These are phyloP conservation scores for Boletus fagicola DNA, from an alignment of 768 basidiomycete genomes.

Conservation along the genomic window DNA sequence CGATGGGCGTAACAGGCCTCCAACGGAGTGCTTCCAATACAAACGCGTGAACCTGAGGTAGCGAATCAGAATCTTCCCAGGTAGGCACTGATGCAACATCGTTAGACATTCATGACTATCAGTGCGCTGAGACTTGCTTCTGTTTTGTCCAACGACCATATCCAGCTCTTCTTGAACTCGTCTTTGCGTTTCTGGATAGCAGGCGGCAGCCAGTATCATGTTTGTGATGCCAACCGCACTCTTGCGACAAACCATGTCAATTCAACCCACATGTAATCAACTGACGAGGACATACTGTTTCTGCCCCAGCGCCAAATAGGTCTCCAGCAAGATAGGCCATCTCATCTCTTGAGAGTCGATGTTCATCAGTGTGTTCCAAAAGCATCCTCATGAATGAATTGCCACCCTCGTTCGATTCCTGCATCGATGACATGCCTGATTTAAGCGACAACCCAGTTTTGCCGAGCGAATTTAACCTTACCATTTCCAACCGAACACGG, in stretches of 20 bases:
- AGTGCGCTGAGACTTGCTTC: constrained; percentile 8
- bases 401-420: constrained; percentile 9
- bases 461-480: constrained; percentile 8
- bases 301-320: constrained; percentile 59
- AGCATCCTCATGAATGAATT: constrained; percentile 51
- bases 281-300: constrained; percentile 36
- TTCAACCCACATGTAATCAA: too few relatives aligned
- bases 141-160: constrained; percentile 42
- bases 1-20: constrained; percentile 31
- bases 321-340: constrained; percentile 57
- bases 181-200: constrained; percentile 49
- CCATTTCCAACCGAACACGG: constrained; percentile 45
- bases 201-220: constrained; percentile 52
- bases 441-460: background rate
- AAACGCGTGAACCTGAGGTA: constrained; percentile 38
- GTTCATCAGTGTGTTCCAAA: constrained; percentile 45
- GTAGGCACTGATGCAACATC: constrained; percentile 30
- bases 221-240: constrained; percentile 52
- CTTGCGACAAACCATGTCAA: constrained; percentile 8
- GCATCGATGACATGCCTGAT: too few relatives aligned
- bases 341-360: constrained; percentile 49
- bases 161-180: constrained; percentile 56
- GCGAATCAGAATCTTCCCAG: constrained; percentile 31
- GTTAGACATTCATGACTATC: background rate
- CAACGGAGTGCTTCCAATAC: constrained; percentile 37